Evolutionary conservation across 805 yeast species (phyloP), one percentile per base, ranked within the genome.

Genomic region (Diddensiella transvaalensis): DNA sequence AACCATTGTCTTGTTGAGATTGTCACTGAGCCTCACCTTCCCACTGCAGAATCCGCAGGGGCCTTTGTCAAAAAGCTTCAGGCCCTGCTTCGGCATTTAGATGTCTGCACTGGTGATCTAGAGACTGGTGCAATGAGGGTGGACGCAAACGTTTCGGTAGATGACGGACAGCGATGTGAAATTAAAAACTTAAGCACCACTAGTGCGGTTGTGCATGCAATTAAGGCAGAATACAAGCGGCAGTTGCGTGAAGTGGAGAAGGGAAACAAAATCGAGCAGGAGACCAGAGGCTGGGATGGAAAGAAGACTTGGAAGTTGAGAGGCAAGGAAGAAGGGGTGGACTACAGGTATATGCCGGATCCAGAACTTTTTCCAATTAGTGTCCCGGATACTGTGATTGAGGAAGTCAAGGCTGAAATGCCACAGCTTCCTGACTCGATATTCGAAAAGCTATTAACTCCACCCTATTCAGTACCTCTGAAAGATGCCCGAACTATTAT

Each of bases 61-160:
- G 78, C 85, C 0, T 93, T 91, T 65, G 78, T 93, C 40, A 84
- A 82, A 57, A 89, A 89, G 60, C 85, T 84, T 53, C 95, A 87
- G 60, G 73, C 79, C 18, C 66, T 88, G 32, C 78, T 91, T 33
- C 73, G 83, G 42, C 81, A 79, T 54, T 63, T 88, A 44, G 79
- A 77, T 3, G 78, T 93, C 1, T 88, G 96, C 55, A 75, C 91
- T 0, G 98, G 96, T 13, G 96, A 90, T 56, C 72, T 93, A 61
- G 98, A 93, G 61, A 80, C 89, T 1, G 99, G 99, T 4, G 93
- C 97, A 0, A 84, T 93, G 76, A 75, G 99, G 59, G 93, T 91
- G 3, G 99, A 93, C 61, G 98, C 88, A 6, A 93, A 93, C 56
- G 76, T 93, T n/a, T 85, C 95, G 21, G 81, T 91, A 3, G 78